Conservation (phyloP, 768 basidiomycete species). For the Podaxis mareebaensis region DNA sequence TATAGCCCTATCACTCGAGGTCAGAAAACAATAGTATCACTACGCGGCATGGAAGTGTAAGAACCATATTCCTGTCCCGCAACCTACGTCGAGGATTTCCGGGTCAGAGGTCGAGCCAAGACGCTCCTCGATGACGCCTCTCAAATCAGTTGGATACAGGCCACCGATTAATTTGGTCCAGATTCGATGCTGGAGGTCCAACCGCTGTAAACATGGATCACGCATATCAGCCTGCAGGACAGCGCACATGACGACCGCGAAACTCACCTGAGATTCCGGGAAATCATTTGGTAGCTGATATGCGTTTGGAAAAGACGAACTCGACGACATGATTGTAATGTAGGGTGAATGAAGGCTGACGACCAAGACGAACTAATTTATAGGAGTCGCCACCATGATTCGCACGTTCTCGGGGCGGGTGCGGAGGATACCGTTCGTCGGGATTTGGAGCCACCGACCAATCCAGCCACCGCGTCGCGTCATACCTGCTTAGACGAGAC, state of each 20-base stretch:
- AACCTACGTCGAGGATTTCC: background rate
- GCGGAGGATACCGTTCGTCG: background rate
- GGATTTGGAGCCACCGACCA: background rate
- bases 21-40: background rate
- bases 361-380: background rate
- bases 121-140: background rate
- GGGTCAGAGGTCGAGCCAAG: background rate
- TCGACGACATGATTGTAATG: background rate
- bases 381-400: background rate
- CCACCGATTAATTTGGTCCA: background rate
- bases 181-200: constrained; percentile 1
- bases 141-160: background rate
- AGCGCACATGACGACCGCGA: background rate
- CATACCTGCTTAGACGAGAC: too few species aligned
- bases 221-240: background rate
- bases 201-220: background rate
- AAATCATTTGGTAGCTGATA: constrained; percentile 2
- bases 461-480: too few species aligned
- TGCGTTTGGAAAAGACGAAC: background rate
- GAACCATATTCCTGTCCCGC: constrained; percentile 6
- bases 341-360: background rate
- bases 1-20: background rate
- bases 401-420: background rate
- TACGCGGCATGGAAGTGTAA: background rate
- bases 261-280: background rate